These are phyloP conservation scores for Cryphonectria radicalis DNA, from an alignment of 2,329 filamentous ascomycete genomes.

Conservation along the genomic window DNA sequence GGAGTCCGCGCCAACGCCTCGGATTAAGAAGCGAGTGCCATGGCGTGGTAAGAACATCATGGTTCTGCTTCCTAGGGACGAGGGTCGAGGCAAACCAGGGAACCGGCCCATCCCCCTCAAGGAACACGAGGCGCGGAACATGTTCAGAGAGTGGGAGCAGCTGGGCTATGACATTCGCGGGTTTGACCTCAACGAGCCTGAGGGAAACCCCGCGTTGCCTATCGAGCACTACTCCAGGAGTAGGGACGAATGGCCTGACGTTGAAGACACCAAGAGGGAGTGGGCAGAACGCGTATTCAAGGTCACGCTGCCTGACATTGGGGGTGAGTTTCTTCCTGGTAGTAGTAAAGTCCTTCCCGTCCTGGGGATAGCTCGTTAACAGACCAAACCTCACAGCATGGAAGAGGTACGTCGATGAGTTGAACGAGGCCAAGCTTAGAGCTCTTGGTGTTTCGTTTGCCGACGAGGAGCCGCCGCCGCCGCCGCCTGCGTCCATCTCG, in stretches of 20 bases:
- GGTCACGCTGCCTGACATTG: constrained; percentile 72
- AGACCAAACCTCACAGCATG: constrained; percentile 47
- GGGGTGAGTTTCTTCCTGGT: constrained; percentile 47
- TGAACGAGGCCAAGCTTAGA: constrained; percentile 90
- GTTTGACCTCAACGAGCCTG: constrained; percentile 65
- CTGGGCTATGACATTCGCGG: constrained; percentile 71
- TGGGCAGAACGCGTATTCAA: constrained; percentile 56
- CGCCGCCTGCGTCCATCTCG: constrained; percentile 65
- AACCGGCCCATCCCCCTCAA: constrained; percentile 58
- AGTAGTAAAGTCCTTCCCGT: neutral
- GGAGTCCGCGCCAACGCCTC: constrained; percentile 53
- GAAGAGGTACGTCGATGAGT: constrained; percentile 78
- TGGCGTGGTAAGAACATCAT: constrained; percentile 79
- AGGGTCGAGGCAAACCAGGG: constrained; percentile 64
- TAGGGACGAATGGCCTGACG: constrained; percentile 68
- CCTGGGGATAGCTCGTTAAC: constrained; percentile 30
- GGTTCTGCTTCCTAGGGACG: constrained; percentile 70
- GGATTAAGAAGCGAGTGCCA: constrained; percentile 70
- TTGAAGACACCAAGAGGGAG: constrained; percentile 61
- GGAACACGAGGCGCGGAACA: constrained; percentile 60
- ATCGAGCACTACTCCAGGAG: constrained; percentile 62
- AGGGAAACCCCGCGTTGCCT: constrained; percentile 42
- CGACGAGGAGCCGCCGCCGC: constrained; percentile 68
- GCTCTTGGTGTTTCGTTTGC: constrained; percentile 86
- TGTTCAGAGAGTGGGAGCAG: constrained; percentile 69